phyloP scores from a whole-genome alignment of 768 basidiomycete species.

The Mycena polygramma region DNA sequence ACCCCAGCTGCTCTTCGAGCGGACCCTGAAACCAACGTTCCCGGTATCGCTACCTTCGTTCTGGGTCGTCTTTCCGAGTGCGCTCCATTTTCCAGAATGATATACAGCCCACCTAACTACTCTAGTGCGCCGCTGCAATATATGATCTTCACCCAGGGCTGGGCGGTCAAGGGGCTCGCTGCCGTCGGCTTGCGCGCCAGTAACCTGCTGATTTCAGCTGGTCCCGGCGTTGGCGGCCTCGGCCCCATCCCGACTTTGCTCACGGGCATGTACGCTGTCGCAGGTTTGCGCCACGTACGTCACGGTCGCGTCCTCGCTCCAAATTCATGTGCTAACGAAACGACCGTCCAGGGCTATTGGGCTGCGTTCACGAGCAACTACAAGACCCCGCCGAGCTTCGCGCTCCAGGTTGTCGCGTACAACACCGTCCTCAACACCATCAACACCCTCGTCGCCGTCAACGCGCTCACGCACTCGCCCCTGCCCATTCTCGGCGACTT shows the following conservation, averaged over 20 bases:
- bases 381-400: conserved; percentile 17
- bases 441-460: conserved; percentile 41
- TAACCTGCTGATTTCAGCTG: conserved; percentile 18
- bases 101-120: background rate
- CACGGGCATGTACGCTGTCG: conserved; percentile 36
- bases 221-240: conserved; percentile 30
- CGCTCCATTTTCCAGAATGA: background rate
- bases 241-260: conserved; percentile 33
- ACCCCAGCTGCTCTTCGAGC: background rate
- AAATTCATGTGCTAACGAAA: background rate
- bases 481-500: conserved; percentile 22
- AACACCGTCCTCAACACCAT: conserved; percentile 34
- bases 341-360: conserved; percentile 18
- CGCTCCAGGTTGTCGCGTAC: conserved; percentile 28
- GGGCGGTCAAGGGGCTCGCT: conserved; percentile 37
- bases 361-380: conserved; percentile 20
- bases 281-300: conserved; percentile 28
- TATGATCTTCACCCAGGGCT: conserved; percentile 32
- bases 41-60: conserved; percentile 9
- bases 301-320: background rate
- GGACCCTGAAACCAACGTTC: background rate
- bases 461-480: conserved; percentile 32
- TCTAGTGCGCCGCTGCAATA: conserved; percentile 34
- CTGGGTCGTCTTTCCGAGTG: conserved; percentile 31
- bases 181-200: conserved; percentile 34